Evolutionary conservation across 768 basidiomycete species (phyloP).

Genomic region (Trametes gibbosa): DNA sequence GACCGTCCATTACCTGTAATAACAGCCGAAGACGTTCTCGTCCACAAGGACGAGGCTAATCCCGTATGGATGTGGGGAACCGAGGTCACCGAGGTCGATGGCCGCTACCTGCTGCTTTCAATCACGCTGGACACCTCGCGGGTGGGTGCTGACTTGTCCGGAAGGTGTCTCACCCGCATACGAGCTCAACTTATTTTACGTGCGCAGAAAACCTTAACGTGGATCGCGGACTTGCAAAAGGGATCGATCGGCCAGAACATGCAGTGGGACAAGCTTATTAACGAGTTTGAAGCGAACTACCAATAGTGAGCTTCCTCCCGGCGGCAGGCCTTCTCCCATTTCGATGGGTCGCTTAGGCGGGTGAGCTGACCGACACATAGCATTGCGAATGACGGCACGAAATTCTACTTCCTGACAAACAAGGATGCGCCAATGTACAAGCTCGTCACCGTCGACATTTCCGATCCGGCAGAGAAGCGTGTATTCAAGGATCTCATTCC

Average conservation of each 20-base stretch:
- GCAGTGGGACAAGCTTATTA: slow-evolving; percentile 68
- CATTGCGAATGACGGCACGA: slow-evolving; percentile 59
- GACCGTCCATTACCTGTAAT: neutral
- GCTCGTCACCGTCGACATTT: slow-evolving; percentile 61
- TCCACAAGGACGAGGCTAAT: slow-evolving; percentile 61
- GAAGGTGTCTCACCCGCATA: neutral
- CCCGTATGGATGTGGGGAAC: slow-evolving; percentile 64
- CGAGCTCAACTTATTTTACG: neutral
- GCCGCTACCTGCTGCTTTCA: slow-evolving; percentile 58
- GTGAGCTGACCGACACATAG: slow-evolving; percentile 33
- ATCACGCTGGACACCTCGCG: slow-evolving; percentile 59
- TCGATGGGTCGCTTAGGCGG: neutral
- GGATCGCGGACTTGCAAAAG: slow-evolving; percentile 65
- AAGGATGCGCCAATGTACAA: slow-evolving; percentile 64
- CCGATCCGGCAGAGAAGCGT: slow-evolving; percentile 39
- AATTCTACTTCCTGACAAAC: slow-evolving; percentile 66
- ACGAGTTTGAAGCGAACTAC: slow-evolving; percentile 69
- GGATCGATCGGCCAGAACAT: slow-evolving; percentile 61
- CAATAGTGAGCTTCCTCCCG: slow-evolving; percentile 47
- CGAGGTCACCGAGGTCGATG: slow-evolving; percentile 57
- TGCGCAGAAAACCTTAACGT: slow-evolving; percentile 67
- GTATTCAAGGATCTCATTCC: slow-evolving; percentile 61
- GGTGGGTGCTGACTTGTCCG: slow-evolving; percentile 36
- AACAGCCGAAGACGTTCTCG: slow-evolving; percentile 64
- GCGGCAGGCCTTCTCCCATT: too few species aligned